Conservation (phyloP, 306 rosid genomes). For the Astragalus glycyphyllos region DNA sequence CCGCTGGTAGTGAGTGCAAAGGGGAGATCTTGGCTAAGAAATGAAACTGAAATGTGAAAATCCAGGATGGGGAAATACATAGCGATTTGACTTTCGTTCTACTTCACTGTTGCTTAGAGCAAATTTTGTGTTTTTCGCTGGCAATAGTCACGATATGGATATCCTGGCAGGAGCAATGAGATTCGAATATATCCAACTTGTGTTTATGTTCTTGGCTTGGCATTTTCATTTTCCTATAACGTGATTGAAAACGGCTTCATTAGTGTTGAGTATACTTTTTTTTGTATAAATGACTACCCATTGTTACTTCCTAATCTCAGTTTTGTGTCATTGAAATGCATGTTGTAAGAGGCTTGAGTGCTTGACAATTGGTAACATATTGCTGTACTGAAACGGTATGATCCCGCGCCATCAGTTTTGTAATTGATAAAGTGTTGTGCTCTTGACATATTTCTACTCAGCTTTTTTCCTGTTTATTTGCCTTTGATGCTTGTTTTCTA, state of each 20-base stretch:
- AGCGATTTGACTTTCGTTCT: conserved; percentile 2
- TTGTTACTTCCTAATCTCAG: conserved; percentile 1
- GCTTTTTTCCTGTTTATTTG: too few relatives aligned
- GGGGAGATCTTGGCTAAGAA: conserved; percentile 95
- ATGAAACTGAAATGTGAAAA: conserved; percentile 55
- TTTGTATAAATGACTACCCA: conserved; percentile 31
- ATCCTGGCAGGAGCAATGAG: conserved; percentile 40
- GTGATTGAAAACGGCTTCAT: conserved; percentile 44
- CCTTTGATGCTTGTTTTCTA: conserved; percentile 13
- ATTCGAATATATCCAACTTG: conserved; percentile 31
- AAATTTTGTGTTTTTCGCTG: conserved; percentile 44
- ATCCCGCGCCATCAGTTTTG: conserved; percentile 41
- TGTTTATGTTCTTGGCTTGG: conserved; percentile 24
- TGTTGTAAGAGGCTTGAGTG: not conserved
- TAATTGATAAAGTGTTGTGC: conserved; percentile 21
- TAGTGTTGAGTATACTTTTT: conserved; percentile 19
- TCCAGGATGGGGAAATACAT: conserved; percentile 12
- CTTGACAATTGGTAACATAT: conserved; percentile 11
- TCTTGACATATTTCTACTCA: not conserved
- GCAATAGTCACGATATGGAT: conserved; percentile 33
- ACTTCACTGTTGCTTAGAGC: conserved; percentile 45
- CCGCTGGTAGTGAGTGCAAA: conserved; percentile 87
- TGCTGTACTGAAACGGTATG: conserved; percentile 28
- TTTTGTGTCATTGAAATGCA: conserved; percentile 21
- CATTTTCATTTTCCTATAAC: conserved; percentile 25